These are phyloP conservation scores for Nicotiana knightiana DNA, from an alignment of 257 asterid genomes.

Conservation along the genomic window DNA sequence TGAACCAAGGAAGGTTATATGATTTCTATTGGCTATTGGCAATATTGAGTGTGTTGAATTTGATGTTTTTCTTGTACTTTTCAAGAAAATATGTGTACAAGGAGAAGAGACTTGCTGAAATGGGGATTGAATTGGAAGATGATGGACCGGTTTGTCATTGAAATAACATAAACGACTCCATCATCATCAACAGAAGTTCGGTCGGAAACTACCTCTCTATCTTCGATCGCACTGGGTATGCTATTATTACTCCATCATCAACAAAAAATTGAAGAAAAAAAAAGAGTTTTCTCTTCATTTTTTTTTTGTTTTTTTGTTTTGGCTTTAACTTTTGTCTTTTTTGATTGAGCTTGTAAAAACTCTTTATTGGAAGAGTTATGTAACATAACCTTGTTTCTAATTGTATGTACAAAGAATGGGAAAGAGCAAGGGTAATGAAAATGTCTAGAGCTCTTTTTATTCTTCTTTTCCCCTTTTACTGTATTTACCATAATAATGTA, in stretches of 20 bases:
- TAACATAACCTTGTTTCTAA: neutral
- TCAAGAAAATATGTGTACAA: slow-evolving; percentile 67
- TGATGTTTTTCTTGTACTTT: slow-evolving; percentile 35
- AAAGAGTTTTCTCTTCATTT: no score
- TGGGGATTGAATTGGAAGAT: slow-evolving; percentile 59
- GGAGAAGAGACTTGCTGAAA: slow-evolving; percentile 66
- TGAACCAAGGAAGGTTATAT: slow-evolving; percentile 60
- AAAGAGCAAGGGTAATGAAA: neutral
- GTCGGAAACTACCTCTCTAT: no score
- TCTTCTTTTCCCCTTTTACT: neutral
- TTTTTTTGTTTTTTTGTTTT: no score
- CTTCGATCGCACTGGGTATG: no score
- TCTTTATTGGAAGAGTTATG: neutral
- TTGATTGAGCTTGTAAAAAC: neutral
- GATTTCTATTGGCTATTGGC: slow-evolving; percentile 77
- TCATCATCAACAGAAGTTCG: fast-evolving
- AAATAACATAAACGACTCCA: neutral
- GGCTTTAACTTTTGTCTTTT: neutral
- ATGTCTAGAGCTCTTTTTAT: neutral
- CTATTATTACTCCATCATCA: no score
- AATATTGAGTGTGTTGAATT: slow-evolving; percentile 41
- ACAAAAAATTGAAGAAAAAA: no score
- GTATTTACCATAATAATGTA: neutral
- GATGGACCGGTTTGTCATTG: slow-evolving; percentile 34
- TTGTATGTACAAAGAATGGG: neutral